Evolutionary conservation across 75 land plant species (phyloP), one percentile per base, ranked within the genome.

Genomic region (Picea glauca): DNA sequence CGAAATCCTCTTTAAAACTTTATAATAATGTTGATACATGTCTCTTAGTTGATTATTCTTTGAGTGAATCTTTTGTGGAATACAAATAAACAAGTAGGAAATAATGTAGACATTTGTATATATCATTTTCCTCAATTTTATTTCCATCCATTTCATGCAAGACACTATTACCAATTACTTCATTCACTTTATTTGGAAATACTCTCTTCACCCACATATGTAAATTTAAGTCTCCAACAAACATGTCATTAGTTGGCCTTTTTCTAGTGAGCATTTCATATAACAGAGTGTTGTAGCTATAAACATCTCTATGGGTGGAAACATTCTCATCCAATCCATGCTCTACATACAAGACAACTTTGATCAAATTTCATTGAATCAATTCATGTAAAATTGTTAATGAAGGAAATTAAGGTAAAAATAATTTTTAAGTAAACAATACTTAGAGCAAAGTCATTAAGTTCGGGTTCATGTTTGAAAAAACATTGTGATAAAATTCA

Each of bases 21-120:
- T 40, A 2, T 23, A 61, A 61, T 11, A 21, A n/a, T 0, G 8
- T 61, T 20, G 62, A 6, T 38, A 83, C 85, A 35, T 80, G 78
- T 40, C 82, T 82, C 85, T 80, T 83, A 13, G 85, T 83, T 50
- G 85, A 78, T 2, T 72, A 56, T 58, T 83, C 82, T 11, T 74
- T 78, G 23, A 78, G 82, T 33, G 75, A 46, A 40, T 83, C 78
- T 21, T 82, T 80, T n/a, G 82, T 61, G 26, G 78, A 83, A 4
- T 46, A 50, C 46, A 83, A 58, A 56, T 73, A 78, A 60, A 83
- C 77, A 21, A 1, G 21, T 21, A 61, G 63, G 5, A 61, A 61
- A n/a, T 23, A 23, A 61, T 6, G n/a, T 26, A 61, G 30, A 18
- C 23, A 21, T 61, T 61, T 61, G 30, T 8, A 61, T 5, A 21